Percentiles rank a stretch among this genome's conserved stretches.
phyloP scores from a whole-genome alignment of 2,329 filamentous ascomycete species.

The Leptographium wingfieldii region DNA sequence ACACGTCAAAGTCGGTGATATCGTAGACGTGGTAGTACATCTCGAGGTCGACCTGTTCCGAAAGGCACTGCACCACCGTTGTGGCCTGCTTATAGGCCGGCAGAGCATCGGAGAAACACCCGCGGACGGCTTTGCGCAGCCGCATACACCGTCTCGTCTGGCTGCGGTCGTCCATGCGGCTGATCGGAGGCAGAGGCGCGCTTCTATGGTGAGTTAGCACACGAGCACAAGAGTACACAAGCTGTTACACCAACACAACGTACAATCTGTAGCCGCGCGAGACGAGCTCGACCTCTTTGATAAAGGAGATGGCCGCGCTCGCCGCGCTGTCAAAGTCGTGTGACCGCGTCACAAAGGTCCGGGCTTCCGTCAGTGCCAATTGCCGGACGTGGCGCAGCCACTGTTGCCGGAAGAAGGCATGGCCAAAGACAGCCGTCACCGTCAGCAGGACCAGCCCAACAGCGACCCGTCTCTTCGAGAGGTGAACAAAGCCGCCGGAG shows the following conservation, averaged over 20 bases:
- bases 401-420: slow-evolving; percentile 63
- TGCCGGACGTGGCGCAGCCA: slow-evolving; percentile 70
- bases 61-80: slow-evolving; percentile 54
- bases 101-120: slow-evolving; percentile 57
- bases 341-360: slow-evolving; percentile 56
- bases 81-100: slow-evolving; percentile 60
- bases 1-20: slow-evolving; percentile 59
- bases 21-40: slow-evolving; percentile 90
- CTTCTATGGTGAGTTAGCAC: slow-evolving; percentile 41
- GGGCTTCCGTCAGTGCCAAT: slow-evolving; percentile 58
- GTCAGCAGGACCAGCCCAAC: slow-evolving; percentile 32
- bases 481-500: slow-evolving; percentile 33
- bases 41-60: slow-evolving; percentile 71
- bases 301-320: slow-evolving; percentile 63
- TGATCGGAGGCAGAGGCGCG: slow-evolving; percentile 82
- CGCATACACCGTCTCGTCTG: slow-evolving; percentile 69
- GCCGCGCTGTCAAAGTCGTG: slow-evolving; percentile 71
- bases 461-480: slow-evolving; percentile 43
- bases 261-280: slow-evolving; percentile 80
- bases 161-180: slow-evolving; percentile 71
- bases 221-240: background rate
- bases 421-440: slow-evolving; percentile 47
- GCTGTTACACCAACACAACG: slow-evolving; percentile 18
- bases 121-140: slow-evolving; percentile 63
- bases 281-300: slow-evolving; percentile 92